phyloP scores from a whole-genome alignment of 2,329 filamentous ascomycete species.

The Trichoderma sp. region DNA sequence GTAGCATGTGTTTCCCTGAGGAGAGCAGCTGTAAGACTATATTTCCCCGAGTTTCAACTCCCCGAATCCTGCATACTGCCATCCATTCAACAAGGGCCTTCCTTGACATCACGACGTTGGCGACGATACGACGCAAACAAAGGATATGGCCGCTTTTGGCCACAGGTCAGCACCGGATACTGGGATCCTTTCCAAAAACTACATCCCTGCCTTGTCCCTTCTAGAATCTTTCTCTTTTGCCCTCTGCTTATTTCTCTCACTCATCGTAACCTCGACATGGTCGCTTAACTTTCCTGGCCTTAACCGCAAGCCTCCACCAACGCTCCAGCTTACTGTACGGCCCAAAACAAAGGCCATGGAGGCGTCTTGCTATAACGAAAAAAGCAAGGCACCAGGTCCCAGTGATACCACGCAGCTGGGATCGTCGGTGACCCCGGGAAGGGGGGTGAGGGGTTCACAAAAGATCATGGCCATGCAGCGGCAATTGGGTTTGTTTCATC shows the following conservation, averaged over 20 bases:
- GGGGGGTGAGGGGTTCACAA: background rate
- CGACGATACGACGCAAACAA: background rate
- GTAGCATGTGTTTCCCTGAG: background rate
- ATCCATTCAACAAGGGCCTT: background rate
- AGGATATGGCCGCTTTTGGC: background rate
- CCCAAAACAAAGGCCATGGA: background rate
- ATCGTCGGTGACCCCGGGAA: constrained; percentile 19
- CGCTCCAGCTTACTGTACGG: background rate
- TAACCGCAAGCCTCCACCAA: background rate
- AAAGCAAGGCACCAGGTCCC: background rate
- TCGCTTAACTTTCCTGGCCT: background rate
- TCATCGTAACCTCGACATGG: background rate
- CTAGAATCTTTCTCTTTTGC: constrained; percentile 15
- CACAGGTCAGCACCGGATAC: background rate
- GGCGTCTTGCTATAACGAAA: constrained; percentile 5
- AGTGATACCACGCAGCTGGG: constrained; percentile 8
- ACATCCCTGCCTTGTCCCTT: constrained; percentile 1
- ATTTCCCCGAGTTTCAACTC: background rate
- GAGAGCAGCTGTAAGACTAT: background rate
- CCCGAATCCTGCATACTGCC: background rate
- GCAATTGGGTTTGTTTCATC: constrained; percentile 2
- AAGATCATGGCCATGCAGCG: background rate
- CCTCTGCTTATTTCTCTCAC: background rate
- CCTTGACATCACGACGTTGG: background rate
- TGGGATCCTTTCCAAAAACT: background rate